phyloP scores from a whole-genome alignment of 768 basidiomycete genomes.

The Bullera alba region DNA sequence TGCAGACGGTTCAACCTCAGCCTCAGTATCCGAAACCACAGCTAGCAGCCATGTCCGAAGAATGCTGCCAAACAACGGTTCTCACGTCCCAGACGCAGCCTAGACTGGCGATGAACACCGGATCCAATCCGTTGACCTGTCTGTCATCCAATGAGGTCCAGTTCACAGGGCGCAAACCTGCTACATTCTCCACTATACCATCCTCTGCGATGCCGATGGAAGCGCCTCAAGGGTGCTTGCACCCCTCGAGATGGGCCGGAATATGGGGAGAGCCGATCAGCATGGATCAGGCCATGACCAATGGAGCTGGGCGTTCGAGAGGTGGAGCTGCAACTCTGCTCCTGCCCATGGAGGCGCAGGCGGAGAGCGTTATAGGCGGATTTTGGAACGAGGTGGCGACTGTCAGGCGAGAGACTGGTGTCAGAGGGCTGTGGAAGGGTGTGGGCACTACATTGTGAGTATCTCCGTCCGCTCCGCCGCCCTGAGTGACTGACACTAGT shows the following conservation, averaged over 20 bases:
- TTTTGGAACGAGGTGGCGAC: slow-evolving; percentile 64
- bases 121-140: slow-evolving; percentile 22
- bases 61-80: slow-evolving; percentile 43
- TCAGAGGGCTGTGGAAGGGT: slow-evolving; percentile 89
- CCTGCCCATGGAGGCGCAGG: slow-evolving; percentile 24
- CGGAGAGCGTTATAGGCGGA: slow-evolving; percentile 65
- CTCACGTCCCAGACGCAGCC: slow-evolving; percentile 41
- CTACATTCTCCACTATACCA: slow-evolving; percentile 14
- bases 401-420: slow-evolving; percentile 67
- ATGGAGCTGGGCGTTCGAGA: slow-evolving; percentile 2
- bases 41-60: slow-evolving; percentile 14
- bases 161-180: neutral
- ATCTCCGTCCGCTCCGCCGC: neutral
- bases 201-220: slow-evolving; percentile 13
- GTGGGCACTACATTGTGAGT: slow-evolving; percentile 81
- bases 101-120: neutral
- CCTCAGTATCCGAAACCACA: slow-evolving; percentile 4
- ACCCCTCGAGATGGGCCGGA: slow-evolving; percentile 44
- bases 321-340: slow-evolving; percentile 14
- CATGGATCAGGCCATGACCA: slow-evolving; percentile 30
- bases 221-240: slow-evolving; percentile 38
- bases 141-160: slow-evolving; percentile 6
- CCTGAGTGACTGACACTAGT: slow-evolving; percentile 13
- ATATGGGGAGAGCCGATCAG: slow-evolving; percentile 44
- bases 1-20: slow-evolving; percentile 63